phyloP scores from a whole-genome alignment of 2,329 filamentous ascomycete genomes.

The Magnaporthiopsis incrustans region DNA sequence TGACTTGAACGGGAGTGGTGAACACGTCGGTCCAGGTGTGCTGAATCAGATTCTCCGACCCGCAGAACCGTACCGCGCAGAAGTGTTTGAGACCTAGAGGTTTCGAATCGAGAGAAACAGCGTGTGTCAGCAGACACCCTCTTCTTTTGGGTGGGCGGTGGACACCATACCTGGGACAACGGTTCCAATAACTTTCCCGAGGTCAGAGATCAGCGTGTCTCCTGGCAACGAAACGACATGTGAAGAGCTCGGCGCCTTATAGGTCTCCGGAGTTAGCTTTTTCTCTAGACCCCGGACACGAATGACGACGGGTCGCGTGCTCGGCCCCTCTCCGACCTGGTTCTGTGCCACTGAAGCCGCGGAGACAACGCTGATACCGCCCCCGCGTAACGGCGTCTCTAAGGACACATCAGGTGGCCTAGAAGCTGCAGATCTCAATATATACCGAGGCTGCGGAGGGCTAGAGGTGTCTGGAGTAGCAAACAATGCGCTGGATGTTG shows the following conservation, averaged over 20 bases:
- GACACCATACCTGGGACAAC: neutral
- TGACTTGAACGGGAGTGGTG: constrained; percentile 1
- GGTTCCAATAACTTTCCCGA: neutral
- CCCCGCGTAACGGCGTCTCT: too few relatives aligned
- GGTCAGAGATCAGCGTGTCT: neutral
- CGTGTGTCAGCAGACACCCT: too few relatives aligned
- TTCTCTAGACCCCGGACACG: neutral
- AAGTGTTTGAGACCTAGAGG: neutral
- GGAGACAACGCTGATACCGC: too few relatives aligned
- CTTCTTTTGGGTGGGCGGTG: too few relatives aligned
- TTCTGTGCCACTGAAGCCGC: too few relatives aligned
- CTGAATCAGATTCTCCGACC: neutral
- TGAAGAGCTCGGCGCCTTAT: neutral
- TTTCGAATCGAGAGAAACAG: too few relatives aligned
- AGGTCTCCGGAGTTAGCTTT: neutral
- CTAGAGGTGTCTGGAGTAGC: too few relatives aligned
- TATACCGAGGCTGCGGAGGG: too few relatives aligned
- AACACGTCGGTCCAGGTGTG: neutral
- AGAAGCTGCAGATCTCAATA: too few relatives aligned
- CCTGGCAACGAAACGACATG: neutral
- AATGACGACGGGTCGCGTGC: neutral
- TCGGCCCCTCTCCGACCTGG: too few relatives aligned
- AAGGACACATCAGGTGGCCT: too few relatives aligned
- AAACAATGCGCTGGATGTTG: too few relatives aligned
- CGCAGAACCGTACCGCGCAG: neutral